Evolutionary conservation across 1,284 basidiomycete genomes (phyloP), one percentile per base, ranked within the genome.

Genomic region (Schizopora paradoxa): DNA sequence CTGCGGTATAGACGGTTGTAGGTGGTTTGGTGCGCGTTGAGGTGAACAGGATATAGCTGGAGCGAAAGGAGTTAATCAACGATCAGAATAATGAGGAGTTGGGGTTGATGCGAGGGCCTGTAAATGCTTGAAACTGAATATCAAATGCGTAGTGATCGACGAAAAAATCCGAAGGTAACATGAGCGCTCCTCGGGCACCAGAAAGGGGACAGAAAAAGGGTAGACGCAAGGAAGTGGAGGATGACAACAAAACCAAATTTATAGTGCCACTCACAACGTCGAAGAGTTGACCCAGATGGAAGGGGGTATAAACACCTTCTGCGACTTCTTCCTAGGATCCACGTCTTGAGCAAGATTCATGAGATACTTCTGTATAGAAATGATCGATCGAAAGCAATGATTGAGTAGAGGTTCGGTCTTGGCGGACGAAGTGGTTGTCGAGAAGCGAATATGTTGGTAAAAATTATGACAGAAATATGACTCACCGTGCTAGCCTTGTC

Each of bases 301-400:
- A 7, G 61, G 59, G 3, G 60, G 58, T 25, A 67, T 59, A 55
- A 55, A 60, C 3, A 64, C 55, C 21, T 55, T 48, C 5, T 53
- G 38, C 2, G 52, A 54, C 27, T 57, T 39, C 33, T 41, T 43
- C 1, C 4, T 47, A 2, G 71, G 64, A 43, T 67, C 60, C 34
- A 73, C 63, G 21, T 55, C 51, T 23, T 56, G 54, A 4, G 64
- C 69, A 2, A 73, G 55, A 4, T 53, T 63, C 1, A 50, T 48
- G 6, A 73, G 45, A 28, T 48, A 58, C 26, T 45, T 64, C 71
- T 71, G 36, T 5, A 14, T 16, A 18, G 31, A 21, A 6, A 25
- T n/a, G 11, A 27, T 31, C 11, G 7, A n/a, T n/a, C n/a, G n/a
- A n/a, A n/a, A n/a, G n/a, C n/a, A n/a, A n/a, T n/a, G n/a, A n/a